Percentiles rank a stretch among this genome's conserved stretches.
Conservation (phyloP, 1,284 basidiomycete species). For the Ustilago shanxiensis region DNA sequence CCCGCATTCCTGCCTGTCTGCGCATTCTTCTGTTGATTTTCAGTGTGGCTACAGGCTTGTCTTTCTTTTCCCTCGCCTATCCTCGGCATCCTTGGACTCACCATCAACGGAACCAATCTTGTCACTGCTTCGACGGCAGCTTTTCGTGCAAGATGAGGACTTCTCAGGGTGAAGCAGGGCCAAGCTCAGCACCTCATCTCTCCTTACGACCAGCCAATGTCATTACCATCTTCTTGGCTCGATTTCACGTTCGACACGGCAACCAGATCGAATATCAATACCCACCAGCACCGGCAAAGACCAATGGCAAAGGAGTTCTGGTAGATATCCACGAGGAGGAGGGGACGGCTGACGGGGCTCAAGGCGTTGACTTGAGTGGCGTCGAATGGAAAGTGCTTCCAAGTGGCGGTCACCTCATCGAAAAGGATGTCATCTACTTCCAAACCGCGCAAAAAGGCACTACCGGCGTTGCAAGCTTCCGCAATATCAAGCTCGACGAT, state of each 20-base stretch:
- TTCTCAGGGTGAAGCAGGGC: conserved; percentile 20
- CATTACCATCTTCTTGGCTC: conserved; percentile 54
- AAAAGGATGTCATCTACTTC: conserved; percentile 57
- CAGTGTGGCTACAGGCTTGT: neutral
- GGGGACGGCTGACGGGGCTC: neutral
- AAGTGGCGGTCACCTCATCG: conserved; percentile 54
- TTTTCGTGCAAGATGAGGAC: conserved; percentile 5
- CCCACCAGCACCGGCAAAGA: conserved; percentile 21
- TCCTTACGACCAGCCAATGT: conserved; percentile 46
- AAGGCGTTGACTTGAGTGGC: conserved; percentile 28
- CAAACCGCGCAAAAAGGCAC: conserved; percentile 19
- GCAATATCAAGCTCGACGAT: conserved; percentile 47
- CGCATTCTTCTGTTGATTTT: neutral
- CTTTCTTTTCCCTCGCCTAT: neutral
- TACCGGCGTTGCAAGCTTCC: conserved; percentile 54
- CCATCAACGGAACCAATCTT: no score
- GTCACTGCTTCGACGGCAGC: no score
- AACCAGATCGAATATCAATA: conserved; percentile 57
- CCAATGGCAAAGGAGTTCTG: conserved; percentile 14
- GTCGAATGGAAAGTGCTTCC: conserved; percentile 65
- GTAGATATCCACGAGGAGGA: conserved; percentile 24
- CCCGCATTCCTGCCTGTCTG: neutral
- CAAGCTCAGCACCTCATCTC: conserved; percentile 31
- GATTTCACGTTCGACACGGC: conserved; percentile 56
- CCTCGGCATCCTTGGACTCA: neutral